Evolutionary conservation across 331 rosid genomes (phyloP), one percentile per base, ranked within the genome.

Genomic region (Saraca asoca): DNA sequence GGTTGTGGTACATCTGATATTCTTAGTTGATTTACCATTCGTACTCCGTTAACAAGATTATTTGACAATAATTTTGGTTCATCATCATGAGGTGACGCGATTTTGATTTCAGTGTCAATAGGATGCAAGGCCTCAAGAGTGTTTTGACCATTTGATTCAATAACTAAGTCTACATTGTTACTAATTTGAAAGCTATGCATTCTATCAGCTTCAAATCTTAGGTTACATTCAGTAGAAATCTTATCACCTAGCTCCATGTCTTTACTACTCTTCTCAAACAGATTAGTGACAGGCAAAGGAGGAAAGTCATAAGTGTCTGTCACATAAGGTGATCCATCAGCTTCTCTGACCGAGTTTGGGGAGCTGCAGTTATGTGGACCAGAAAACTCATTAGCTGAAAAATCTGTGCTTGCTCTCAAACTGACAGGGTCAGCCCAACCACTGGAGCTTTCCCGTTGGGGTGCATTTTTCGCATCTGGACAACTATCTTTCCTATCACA

Each of bases 181-280:
- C 73, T 75, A 66, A 87, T 79, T 78, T 81, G 80, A 78, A 92
- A 92, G 82, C 81, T 82, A 73, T 85, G 91, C 95, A 89, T 80
- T 75, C 76, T 70, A 16, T 80, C 82, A 65, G 69, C 87, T 72
- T 85, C 82, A 79, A 79, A 85, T 49, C 81, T 85, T 29, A 62
- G 66, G 41, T 75, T 74, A 51, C 10, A 63, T 45, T 45, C 81
- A 29, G 55, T 60, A 58, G 81, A 75, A 79, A 72, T 51, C 51
- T 76, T 72, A 66, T 68, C 68, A 46, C 51, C 69, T 24, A 58
- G 81, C 75, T 78, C 69, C 53, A 45, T 69, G 55, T 80, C 85
- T 74, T 75, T 61, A 58, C 64, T 76, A 70, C 75, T 72, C 80
- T 77, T 79, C 35, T 73, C 85, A 67, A 85, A 92, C 70, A 89